Conservation (phyloP, 345 rosid genomes). For the Xanthoceras sorbifolium region DNA sequence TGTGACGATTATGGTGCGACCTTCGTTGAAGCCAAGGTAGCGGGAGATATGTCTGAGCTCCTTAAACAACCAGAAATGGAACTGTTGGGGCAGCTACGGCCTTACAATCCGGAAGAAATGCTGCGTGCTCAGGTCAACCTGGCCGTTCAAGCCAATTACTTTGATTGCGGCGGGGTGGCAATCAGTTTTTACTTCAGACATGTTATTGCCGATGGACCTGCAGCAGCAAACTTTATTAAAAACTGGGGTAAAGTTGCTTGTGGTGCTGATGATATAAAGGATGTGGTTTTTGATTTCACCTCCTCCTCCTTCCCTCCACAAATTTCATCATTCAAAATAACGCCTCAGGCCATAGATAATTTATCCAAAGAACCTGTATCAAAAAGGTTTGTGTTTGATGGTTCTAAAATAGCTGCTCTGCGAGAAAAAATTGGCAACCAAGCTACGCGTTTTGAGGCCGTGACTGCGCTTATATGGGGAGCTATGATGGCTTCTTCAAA, state of each 20-base stretch:
- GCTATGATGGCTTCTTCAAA: neutral
- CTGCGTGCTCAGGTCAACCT: neutral
- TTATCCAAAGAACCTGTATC: neutral
- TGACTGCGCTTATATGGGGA: conserved; percentile 27
- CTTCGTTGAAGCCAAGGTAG: too few relatives aligned
- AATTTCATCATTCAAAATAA: neutral
- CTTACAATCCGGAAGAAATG: neutral
- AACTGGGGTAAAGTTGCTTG: conserved; percentile 24
- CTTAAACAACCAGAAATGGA: too few relatives aligned
- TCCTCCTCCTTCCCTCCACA: conserved; percentile 18
- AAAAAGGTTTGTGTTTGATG: conserved; percentile 27
- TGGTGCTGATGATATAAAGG: conserved; percentile 6
- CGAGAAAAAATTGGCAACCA: conserved; percentile 9
- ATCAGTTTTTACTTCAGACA: conserved; percentile 24
- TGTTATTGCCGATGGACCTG: conserved; percentile 30
- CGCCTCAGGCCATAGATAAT: neutral
- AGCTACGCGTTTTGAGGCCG: conserved; percentile 24
- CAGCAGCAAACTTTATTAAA: conserved; percentile 19
- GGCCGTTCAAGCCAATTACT: conserved; percentile 26
- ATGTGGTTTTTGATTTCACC: too few relatives aligned
- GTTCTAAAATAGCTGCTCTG: conserved; percentile 6
- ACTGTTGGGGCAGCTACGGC: conserved; percentile 6
- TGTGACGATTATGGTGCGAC: too few relatives aligned
- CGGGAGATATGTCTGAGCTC: too few relatives aligned
- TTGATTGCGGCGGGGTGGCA: conserved; percentile 38